These are phyloP conservation scores for Cicer bijugum DNA, from an alignment of 306 rosid genomes.

Conservation along the genomic window DNA sequence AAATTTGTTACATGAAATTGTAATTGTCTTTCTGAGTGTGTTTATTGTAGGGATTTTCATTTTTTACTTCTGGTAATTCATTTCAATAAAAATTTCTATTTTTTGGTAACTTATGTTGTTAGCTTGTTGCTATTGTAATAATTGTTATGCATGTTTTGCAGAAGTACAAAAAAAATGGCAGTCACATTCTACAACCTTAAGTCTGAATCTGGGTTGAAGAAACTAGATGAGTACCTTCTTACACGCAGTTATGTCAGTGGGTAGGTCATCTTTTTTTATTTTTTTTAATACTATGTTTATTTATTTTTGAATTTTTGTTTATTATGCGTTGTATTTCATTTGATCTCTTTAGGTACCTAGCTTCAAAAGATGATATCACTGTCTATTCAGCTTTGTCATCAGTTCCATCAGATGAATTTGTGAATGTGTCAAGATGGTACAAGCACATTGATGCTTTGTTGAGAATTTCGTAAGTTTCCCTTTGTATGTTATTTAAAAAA, in stretches of 20 bases:
- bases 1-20: too few species aligned
- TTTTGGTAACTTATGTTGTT: neutral
- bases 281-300: neutral
- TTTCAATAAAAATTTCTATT: neutral
- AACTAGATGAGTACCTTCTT: constrained; percentile 78
- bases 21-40: too few species aligned
- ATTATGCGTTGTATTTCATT: neutral
- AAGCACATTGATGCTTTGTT: constrained; percentile 80
- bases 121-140: neutral
- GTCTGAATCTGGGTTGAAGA: constrained; percentile 76
- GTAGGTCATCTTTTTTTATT: constrained; percentile 32
- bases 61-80: too few species aligned
- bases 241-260: constrained; percentile 91
- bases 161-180: constrained; percentile 62
- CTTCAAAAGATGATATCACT: constrained; percentile 89
- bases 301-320: neutral
- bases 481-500: too few species aligned
- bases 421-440: constrained; percentile 81
- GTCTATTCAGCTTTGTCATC: constrained; percentile 64
- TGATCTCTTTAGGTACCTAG: constrained; percentile 61
- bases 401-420: constrained; percentile 63
- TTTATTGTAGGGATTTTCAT: too few species aligned
- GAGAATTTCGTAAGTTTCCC: constrained; percentile 78
- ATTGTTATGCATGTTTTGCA: constrained; percentile 40
- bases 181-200: constrained; percentile 56